Evolutionary conservation across 2,329 filamentous ascomycete species (phyloP).

Genomic region (Ascochyta pisi): DNA sequence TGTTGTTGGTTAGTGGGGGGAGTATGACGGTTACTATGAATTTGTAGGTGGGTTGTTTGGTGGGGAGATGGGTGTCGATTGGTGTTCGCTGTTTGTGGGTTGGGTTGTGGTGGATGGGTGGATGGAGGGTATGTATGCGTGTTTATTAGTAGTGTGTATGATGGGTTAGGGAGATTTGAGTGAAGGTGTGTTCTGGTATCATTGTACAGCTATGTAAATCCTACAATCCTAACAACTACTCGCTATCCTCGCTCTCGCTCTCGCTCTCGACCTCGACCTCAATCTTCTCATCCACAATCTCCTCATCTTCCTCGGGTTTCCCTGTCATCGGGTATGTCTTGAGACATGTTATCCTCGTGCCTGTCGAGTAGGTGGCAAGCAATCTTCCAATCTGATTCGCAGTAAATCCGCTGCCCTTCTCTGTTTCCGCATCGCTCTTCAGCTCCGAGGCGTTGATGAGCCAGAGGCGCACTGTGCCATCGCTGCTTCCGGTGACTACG

Average conservation of each 20-base stretch:
- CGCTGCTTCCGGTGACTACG: constrained; percentile 79
- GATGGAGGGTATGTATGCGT: neutral
- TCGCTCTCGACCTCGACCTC: constrained; percentile 27
- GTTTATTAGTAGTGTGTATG: too few relatives aligned
- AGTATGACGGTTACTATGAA: constrained; percentile 88
- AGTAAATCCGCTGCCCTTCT: constrained; percentile 31
- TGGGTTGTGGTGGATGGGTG: neutral
- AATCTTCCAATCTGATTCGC: constrained; percentile 67
- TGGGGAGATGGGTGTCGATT: neutral
- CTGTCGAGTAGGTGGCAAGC: constrained; percentile 81
- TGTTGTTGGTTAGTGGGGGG: constrained; percentile 82
- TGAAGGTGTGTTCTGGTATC: constrained; percentile 18
- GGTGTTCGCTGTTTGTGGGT: neutral
- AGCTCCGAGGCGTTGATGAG: constrained; percentile 54
- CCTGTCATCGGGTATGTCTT: constrained; percentile 82
- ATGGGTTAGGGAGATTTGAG: too few relatives aligned
- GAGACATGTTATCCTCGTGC: constrained; percentile 88
- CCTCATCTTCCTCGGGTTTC: constrained; percentile 36
- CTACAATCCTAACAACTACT: constrained; percentile 11
- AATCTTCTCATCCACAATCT: constrained; percentile 25
- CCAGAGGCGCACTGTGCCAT: constrained; percentile 86
- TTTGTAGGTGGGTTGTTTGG: constrained; percentile 52
- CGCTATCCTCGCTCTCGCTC: constrained; percentile 32
- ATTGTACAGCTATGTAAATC: constrained; percentile 4
- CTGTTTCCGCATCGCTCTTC: constrained; percentile 14